These are phyloP conservation scores for Arctium minus DNA, from an alignment of 129 eudicot genomes.

Conservation along the genomic window DNA sequence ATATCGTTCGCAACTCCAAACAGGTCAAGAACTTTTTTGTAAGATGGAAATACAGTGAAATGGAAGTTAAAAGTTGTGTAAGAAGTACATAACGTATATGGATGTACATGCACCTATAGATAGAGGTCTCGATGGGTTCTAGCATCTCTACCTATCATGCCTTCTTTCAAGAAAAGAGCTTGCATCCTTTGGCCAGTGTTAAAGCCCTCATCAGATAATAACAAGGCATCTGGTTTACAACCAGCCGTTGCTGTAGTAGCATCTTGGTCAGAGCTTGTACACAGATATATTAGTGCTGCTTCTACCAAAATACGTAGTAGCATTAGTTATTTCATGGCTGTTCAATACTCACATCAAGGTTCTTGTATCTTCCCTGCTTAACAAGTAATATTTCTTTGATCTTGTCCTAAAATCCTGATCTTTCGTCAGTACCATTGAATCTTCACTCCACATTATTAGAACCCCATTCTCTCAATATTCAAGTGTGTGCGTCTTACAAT, in stretches of 20 bases:
- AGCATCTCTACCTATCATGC: not conserved
- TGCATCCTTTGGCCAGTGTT: not conserved
- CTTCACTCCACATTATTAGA: not conserved
- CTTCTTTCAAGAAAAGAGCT: not conserved
- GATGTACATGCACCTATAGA: not conserved
- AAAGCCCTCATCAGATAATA: slow-evolving; percentile 1
- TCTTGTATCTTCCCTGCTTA: not conserved
- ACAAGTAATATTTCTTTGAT: not conserved
- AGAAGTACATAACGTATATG: not conserved
- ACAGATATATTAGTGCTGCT: not conserved
- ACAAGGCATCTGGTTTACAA: not conserved
- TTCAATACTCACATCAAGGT: not conserved
- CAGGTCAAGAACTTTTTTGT: not conserved
- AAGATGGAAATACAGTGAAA: not conserved
- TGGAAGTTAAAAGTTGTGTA: not conserved
- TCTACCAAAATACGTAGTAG: not conserved
- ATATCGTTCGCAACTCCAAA: slow-evolving; percentile 5
- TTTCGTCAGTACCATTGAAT: not conserved
- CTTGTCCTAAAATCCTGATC: not conserved
- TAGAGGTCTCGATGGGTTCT: not conserved
- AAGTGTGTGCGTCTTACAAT: not conserved
- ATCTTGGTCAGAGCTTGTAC: not conserved
- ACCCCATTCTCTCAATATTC: not conserved
- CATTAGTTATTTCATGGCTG: not conserved
- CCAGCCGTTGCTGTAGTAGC: not conserved